Base-by-base conservation (phyloP, 2,329 filamentous ascomycete genomes). In the Phyllosticta citriasiana region DNA sequence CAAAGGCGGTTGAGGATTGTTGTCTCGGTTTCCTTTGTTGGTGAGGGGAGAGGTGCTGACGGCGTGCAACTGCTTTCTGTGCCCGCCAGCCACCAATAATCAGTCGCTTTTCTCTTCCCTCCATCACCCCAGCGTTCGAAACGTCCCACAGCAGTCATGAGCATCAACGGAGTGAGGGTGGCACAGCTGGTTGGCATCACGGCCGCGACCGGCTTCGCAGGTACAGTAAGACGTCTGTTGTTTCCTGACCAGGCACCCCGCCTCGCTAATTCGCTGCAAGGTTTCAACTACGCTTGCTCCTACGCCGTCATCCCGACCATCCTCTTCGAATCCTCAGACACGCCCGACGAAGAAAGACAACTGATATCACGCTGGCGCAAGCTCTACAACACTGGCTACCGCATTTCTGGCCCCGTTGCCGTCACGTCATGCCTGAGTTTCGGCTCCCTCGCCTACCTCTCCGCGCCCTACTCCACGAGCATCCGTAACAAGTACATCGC, bases 111-210 rank as follows among this genome's bases (percentile, higher is more conserved):
- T n/a, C 6, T 47, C 40, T n/a, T 47, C 40, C 16, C n/a, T n/a
- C 14, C 40, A 19, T 47, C 40, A 5, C 16, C 7, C 14, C 6
- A n/a, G 14, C 19, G 19, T 22, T 22, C 19, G n/a, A n/a, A n/a
- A 47, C 40, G 2, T n/a, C n/a, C n/a, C 40, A 47, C 30, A 19
- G 47, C 52, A 30, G 5, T 47, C n/a, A 60, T 24, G n/a, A 60
- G 26, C 26, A 27, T 40, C 26, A 51, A 53, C 35, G 53, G 58
- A 8, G 25, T 60, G 24, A 53, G 30, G 26, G 40, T 52, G 19
- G 58, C 53, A 10, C 58, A 60, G 26, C 24, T 51, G 35, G 53
- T 60, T 25, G 58, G 58, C 58, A 60, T 60, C 53, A 60, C 58
- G 25, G 53, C 58, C 12, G 53, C 58, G 25, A 56, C 47, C 24